Evolutionary conservation across 2,329 filamentous ascomycete genomes (phyloP).

Genomic region (Aureobasidium sp.): DNA sequence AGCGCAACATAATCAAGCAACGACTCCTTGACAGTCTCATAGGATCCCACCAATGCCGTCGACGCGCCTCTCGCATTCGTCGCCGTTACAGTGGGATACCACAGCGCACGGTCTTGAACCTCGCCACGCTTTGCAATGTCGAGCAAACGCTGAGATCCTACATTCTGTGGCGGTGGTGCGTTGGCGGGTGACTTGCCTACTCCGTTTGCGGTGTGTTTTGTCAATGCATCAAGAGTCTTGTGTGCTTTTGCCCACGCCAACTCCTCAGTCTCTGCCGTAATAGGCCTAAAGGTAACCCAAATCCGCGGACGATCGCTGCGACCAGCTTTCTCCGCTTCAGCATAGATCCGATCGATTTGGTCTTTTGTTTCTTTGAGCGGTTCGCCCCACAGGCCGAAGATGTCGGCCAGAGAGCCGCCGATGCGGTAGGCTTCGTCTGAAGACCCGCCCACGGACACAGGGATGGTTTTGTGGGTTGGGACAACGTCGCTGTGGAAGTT

Average conservation of each 20-base stretch:
- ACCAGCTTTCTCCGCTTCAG: slow-evolving; percentile 51
- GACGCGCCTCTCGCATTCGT: slow-evolving; percentile 54
- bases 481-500: slow-evolving; percentile 49
- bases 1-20: slow-evolving; percentile 53
- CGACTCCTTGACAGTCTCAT: slow-evolving; percentile 47
- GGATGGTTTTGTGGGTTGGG: slow-evolving; percentile 47
- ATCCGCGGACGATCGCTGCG: slow-evolving; percentile 50
- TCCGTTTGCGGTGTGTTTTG: slow-evolving; percentile 32
- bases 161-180: slow-evolving; percentile 46
- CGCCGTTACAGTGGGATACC: slow-evolving; percentile 57
- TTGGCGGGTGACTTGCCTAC: slow-evolving; percentile 23
- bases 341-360: slow-evolving; percentile 55
- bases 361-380: slow-evolving; percentile 57
- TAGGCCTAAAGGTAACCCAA: slow-evolving; percentile 59
- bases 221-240: slow-evolving; percentile 47
- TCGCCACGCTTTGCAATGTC: slow-evolving; percentile 51
- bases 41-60: slow-evolving; percentile 52
- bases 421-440: slow-evolving; percentile 54
- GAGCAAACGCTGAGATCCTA: slow-evolving; percentile 52
- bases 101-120: slow-evolving; percentile 55
- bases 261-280: slow-evolving; percentile 55
- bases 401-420: slow-evolving; percentile 53
- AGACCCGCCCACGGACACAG: slow-evolving; percentile 54
- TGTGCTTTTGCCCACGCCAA: slow-evolving; percentile 57
- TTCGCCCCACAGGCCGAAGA: slow-evolving; percentile 59